Evolutionary conservation across 148 eudicot species (phyloP), one percentile per base, ranked within the genome.

Genomic region (Gaultheria prostrata): DNA sequence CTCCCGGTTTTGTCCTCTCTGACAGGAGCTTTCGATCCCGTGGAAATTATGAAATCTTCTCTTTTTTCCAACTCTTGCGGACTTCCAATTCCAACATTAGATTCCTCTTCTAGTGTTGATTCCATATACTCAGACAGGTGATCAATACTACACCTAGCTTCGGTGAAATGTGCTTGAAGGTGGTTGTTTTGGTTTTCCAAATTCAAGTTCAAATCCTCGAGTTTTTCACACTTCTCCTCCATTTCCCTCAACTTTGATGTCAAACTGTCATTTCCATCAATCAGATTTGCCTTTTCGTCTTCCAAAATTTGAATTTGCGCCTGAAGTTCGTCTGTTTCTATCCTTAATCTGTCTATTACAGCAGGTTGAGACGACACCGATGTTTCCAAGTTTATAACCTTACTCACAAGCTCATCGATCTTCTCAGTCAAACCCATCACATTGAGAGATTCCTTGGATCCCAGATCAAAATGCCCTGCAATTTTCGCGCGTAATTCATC

Each of bases 331-430:
- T 90, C 89, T 3, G 92, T 87, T 83, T 95, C 96, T 15, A 86
- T 85, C 76, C 89, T 92, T 56, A 97, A 88, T 76, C 92, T 90
- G 67, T 92, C 88, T 35, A 92, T 92, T 54, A 95, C 85, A 61
- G 92, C 94, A 46, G 95, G 93, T 87, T 97, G 99, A 76, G 98
- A 91, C 43, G 95, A 89, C 77, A 97, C 95, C 8, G 93, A 84
- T 53, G 91, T 90, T 84, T 95, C 95, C 79, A 95, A 84, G 88
- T 82, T 91, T 51, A 93, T 92, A 83, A 95, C 97, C 88, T 92
- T 94, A 84, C 86, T 89, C 35, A 95, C 99, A 78, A 97, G 95
- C 88, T 94, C 93, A 80, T 97, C 96, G 8, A 97, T 90, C 85
- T 90, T 97, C 85, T 93, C 98, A 18, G 92, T 95, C 90, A 97